Conservation (phyloP, 2,329 filamentous ascomycete genomes). For the Ophiocordyceps robertsii region DNA sequence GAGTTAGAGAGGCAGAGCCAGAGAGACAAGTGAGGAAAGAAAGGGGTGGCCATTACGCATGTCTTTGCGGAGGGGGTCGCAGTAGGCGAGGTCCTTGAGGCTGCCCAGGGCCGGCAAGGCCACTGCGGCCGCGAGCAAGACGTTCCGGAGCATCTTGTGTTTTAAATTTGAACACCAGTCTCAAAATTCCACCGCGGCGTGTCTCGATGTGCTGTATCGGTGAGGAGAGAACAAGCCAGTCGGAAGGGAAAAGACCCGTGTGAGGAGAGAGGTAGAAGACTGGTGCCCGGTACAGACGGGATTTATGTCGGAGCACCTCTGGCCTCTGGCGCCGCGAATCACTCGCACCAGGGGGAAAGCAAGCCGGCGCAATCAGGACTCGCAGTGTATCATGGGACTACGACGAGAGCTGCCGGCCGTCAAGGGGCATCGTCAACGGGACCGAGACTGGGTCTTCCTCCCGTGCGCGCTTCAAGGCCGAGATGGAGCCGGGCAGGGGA, state of each 20-base stretch:
- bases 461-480: too few relatives aligned
- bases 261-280: background rate
- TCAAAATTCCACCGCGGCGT: background rate
- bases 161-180: background rate
- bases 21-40: too few relatives aligned
- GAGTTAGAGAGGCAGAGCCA: too few relatives aligned
- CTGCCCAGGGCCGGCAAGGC: constrained; percentile 5
- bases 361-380: background rate
- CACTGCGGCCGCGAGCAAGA: background rate
- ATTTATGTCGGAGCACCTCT: background rate
- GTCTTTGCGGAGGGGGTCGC: constrained; percentile 13
- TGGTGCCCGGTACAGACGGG: background rate
- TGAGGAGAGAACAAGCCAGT: background rate
- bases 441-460: too few relatives aligned
- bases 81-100: constrained; percentile 9
- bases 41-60: constrained; percentile 6
- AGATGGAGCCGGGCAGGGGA: too few relatives aligned
- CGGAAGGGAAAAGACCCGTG: background rate
- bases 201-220: background rate
- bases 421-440: too few relatives aligned
- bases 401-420: background rate
- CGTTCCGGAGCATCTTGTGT: background rate
- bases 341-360: background rate
- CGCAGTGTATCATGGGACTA: background rate
- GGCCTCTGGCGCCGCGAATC: background rate